Base-by-base conservation (phyloP, 2,329 filamentous ascomycete genomes). In the Simplicillium sp. region DNA sequence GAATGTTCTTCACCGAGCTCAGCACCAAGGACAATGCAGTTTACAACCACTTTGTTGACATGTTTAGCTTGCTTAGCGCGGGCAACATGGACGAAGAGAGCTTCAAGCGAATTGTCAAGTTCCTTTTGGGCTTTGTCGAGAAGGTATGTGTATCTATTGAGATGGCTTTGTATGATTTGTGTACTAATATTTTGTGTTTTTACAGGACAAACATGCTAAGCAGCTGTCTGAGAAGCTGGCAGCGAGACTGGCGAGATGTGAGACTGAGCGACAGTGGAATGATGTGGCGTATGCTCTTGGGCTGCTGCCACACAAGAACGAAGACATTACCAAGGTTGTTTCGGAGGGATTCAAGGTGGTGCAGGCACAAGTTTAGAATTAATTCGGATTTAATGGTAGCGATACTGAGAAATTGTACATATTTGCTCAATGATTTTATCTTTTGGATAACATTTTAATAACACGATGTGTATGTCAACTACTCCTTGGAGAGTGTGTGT, bases 21-120 rank as follows among this genome's bases (percentile, higher is more conserved):
- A 88, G 89, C 46, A 95, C 88, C 51, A 98, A 98, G 68, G 92
- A 98, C 60, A 98, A 98, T 56, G 92, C 92, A 3, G 87, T 98
- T 3, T 98, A 98, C 63, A 98, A 98, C 60, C 90, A 98, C 66
- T 98, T 98, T 63, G 88, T 98, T 20, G 92, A 98, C 58, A 97
- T 98, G 87, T 98, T 98, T 63, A 90, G 85, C 56, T 67, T 97
- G 48, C 70, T 98, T 36, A 92, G 86, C 43, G 84, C 88, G 0
- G 90, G 77, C 40, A 77, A 71, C 25, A 70, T 98, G 49, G 81
- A 87, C 9, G 90, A 96, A 59, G 87, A 95, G 51, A 79, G 84
- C 17, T 82, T 98, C 64, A 81, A 77, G 58, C 75, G 85, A 45
- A 90, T 98, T 44, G 75, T 98, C 48, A 88, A 87, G 56, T 98